Percentiles rank a stretch among this genome's conserved stretches.
Evolutionary conservation across 192 early-diverging fungal species (phyloP).

Genomic region (Lobosporangium transversale): DNA sequence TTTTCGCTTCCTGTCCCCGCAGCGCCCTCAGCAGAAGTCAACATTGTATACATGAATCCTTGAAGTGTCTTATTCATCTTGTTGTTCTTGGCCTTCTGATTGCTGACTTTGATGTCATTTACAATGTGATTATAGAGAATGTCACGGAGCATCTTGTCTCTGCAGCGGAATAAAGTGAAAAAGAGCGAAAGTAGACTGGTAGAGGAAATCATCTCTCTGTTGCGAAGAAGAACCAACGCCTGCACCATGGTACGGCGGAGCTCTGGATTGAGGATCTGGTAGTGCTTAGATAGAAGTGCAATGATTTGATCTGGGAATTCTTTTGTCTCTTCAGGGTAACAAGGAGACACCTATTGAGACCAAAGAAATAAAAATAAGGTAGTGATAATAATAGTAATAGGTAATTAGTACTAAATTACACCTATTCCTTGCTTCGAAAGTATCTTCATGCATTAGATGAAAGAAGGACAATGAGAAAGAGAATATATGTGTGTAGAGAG

Average conservation of each 20-base stretch:
- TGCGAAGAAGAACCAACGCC: slow-evolving; percentile 87
- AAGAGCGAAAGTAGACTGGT: slow-evolving; percentile 85
- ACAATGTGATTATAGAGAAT: slow-evolving; percentile 95
- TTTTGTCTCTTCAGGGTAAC: slow-evolving; percentile 85
- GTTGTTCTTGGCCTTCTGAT: slow-evolving; percentile 95
- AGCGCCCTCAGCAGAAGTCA: slow-evolving; percentile 74
- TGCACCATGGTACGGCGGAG: slow-evolving; percentile 90
- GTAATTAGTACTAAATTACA: too few relatives aligned
- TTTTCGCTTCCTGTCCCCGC: slow-evolving; percentile 69
- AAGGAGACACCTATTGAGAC: slow-evolving; percentile 70
- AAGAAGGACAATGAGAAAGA: too few relatives aligned
- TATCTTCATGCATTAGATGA: too few relatives aligned
- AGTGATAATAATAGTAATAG: slow-evolving; percentile 5
- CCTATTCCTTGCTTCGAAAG: too few relatives aligned
- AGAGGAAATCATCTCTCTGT: slow-evolving; percentile 76
- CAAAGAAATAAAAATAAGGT: too few relatives aligned
- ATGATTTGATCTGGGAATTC: slow-evolving; percentile 89
- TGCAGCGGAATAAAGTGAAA: slow-evolving; percentile 95
- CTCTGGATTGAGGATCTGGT: slow-evolving; percentile 83
- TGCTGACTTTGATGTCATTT: slow-evolving; percentile 92
- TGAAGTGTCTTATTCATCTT: slow-evolving; percentile 97
- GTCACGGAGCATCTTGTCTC: slow-evolving; percentile 91
- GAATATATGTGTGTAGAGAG: too few relatives aligned
- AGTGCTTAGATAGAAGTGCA: slow-evolving; percentile 82
- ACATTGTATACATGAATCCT: slow-evolving; percentile 98